Base-by-base conservation (phyloP, 176 grass and related monocot species). In the Lolium perenne region DNA sequence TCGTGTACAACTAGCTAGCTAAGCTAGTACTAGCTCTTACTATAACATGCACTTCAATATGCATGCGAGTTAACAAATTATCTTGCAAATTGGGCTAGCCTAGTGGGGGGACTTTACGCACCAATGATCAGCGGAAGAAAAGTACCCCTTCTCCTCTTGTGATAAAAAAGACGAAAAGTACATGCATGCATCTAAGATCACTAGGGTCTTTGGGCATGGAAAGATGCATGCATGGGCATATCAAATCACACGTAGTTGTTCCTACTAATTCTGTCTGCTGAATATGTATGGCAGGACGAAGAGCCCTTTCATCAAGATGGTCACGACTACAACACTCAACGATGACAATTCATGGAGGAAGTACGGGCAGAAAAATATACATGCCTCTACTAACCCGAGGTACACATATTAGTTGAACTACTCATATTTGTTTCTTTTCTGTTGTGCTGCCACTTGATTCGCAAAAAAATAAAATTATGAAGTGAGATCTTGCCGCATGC, bases 301-400 rank as follows among this genome's bases (percentile, higher is more conserved):
- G 77, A 81, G 69, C 49, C 88, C 92, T 75, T 80, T 86, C 47
- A 15, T 53, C 3, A 78, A 51, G 23, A 91, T 38, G 23, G 29
- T 94, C 12, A 80, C 84, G 5, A 5, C 82, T 11, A 45, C 10
- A 7, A 86, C 21, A 23, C n/a, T 74, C 4, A 62, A 90, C 0
- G 97, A 99, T 79, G 94, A 87, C 12, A 76, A 83, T 4, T 68
- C 76, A 84, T 99, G 97, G 97, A 76, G 97, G 45, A 99, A 99
- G 69, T 99, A 99, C 26, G 97, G 97, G 1, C 94, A 94, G 47
- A 99, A 99, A 63, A 13, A 17, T 10, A 96, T 99, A 23, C 80
- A 94, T 3, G 76, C 74, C 17, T 86, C 90, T 5, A 46, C 59
- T 22, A 80, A 93, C 29, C 86, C 78, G 6, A 98, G 91, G 97